phyloP scores from a whole-genome alignment of 768 basidiomycete genomes.

The Crassisporium funariophilum region DNA sequence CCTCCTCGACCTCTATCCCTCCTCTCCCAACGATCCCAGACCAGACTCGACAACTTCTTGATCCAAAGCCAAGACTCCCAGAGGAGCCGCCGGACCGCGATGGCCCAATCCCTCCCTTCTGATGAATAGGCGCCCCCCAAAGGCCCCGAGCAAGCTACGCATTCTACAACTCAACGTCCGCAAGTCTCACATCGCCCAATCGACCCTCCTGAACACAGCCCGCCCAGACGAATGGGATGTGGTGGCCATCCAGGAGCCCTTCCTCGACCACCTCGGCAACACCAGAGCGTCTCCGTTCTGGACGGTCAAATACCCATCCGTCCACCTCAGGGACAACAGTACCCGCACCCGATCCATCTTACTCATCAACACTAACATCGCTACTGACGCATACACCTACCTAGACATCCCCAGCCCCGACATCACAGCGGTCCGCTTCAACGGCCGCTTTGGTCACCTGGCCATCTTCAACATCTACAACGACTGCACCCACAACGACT shows the following conservation, averaged over 20 bases:
- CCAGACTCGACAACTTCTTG: not conserved
- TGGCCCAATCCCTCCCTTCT: no score
- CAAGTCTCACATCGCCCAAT: not conserved
- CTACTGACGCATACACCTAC: constrained; percentile 20
- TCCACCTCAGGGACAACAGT: not conserved
- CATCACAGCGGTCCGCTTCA: constrained; percentile 20
- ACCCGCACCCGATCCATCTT: constrained; percentile 12
- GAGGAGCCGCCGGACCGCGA: no score
- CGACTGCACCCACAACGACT: constrained; percentile 14
- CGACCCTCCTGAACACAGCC: not conserved
- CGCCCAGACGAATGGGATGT: not conserved
- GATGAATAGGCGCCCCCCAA: not conserved
- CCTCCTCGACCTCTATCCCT: no score
- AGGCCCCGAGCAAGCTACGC: not conserved
- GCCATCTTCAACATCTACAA: constrained; percentile 22
- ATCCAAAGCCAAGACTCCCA: no score
- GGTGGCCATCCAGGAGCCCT: not conserved
- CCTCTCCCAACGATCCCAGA: not conserved
- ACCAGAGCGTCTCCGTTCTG: not conserved
- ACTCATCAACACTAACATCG: constrained; percentile 13
- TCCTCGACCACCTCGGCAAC: not conserved
- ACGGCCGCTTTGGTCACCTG: not conserved
- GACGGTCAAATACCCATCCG: constrained; percentile 9
- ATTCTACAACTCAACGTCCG: not conserved
- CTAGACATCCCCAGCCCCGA: constrained; percentile 20